These are phyloP conservation scores for Hysterangium stoloniferum DNA, from an alignment of 768 basidiomycete species.

Conservation along the genomic window DNA sequence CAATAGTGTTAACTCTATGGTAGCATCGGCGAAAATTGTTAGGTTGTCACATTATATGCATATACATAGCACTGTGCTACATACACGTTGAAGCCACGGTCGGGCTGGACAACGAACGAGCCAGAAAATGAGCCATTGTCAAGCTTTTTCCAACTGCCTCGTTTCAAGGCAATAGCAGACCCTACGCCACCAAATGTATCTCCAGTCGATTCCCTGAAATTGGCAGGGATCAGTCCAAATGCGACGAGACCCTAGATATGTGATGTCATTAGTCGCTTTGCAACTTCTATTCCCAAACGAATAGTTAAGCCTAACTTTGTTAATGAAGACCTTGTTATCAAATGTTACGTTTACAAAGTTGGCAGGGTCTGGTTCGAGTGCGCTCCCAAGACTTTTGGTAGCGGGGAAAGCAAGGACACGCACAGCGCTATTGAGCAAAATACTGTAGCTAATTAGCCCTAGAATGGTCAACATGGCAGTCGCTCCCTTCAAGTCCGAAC, in stretches of 20 bases:
- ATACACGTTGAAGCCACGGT: conserved; percentile 55
- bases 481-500: no score
- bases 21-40: conserved; percentile 7
- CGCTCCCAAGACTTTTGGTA: no score
- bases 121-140: conserved; percentile 38
- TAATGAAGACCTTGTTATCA: conserved; percentile 34
- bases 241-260: conserved; percentile 42
- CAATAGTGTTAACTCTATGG: conserved; percentile 41
- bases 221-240: conserved; percentile 54
- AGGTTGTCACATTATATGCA: background rate
- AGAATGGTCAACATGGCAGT: no score
- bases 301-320: conserved; percentile 27
- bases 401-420: no score
- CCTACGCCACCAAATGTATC: conserved; percentile 59
- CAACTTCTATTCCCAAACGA: background rate
- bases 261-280: background rate
- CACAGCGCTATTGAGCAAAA: no score
- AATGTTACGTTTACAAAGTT: conserved; percentile 22
- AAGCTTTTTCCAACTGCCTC: conserved; percentile 33
- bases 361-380: conserved; percentile 12
- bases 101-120: conserved; percentile 47
- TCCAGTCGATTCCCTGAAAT: conserved; percentile 47
- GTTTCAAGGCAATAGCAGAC: conserved; percentile 51
- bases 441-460: no score
- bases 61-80: conserved; percentile 14